These are phyloP conservation scores for Thalassiosira oceanica DNA, from an alignment of 352 stramenopile species.

Conservation along the genomic window DNA sequence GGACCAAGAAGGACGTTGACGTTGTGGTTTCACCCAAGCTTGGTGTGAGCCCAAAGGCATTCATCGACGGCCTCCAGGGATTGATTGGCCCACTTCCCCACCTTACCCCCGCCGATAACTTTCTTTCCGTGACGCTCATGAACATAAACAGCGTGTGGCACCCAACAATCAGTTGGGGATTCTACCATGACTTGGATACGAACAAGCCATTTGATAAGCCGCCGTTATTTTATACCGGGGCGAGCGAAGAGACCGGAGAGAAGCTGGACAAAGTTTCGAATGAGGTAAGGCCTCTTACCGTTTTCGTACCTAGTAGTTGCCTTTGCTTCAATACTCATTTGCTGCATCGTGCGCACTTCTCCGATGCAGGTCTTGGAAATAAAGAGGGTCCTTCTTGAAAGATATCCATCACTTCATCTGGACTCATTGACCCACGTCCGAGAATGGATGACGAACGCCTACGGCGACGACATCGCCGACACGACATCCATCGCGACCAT, in stretches of 20 bases:
- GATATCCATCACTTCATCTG: conserved; percentile 45
- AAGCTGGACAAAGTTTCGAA: conserved; percentile 45
- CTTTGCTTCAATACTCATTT: no score
- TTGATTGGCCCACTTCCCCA: conserved; percentile 36
- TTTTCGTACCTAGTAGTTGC: no score
- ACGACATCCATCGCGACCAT: conserved; percentile 60
- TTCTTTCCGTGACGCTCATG: conserved; percentile 59
- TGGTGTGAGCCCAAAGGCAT: conserved; percentile 10
- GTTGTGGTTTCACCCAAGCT: conserved; percentile 36
- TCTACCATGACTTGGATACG: conserved; percentile 51
- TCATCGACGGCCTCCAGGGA: conserved; percentile 31
- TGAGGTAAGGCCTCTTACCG: conserved; percentile 25
- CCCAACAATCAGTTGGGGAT: conserved; percentile 58
- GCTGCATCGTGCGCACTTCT: no score
- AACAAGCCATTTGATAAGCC: conserved; percentile 51
- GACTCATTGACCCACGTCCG: conserved; percentile 37
- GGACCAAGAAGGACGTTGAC: conserved; percentile 64
- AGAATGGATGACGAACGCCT: conserved; percentile 58
- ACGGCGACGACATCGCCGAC: conserved; percentile 62
- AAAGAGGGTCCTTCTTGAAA: conserved; percentile 32
- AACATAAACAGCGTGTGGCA: conserved; percentile 66
- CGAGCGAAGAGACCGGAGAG: conserved; percentile 56
- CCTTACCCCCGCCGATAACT: conserved; percentile 48
- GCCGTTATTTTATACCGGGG: conserved; percentile 62
- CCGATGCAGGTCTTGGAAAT: no score